Conservation (phyloP, 768 basidiomycete species). For the Tephrocybe rancida region DNA sequence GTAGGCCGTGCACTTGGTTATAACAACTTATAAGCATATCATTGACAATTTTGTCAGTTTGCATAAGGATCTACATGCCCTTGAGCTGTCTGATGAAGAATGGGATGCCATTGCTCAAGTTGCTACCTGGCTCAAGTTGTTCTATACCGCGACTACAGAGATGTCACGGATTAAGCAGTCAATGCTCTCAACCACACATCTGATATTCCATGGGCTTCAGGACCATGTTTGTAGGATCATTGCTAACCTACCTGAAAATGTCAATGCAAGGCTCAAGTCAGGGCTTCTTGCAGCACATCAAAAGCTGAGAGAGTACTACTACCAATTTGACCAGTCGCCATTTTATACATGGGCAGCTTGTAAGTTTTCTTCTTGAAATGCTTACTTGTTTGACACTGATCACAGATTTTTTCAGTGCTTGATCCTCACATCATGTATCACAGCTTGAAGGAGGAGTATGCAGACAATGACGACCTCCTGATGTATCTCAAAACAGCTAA, state of each 20-base stretch:
- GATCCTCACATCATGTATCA: slow-evolving; percentile 31
- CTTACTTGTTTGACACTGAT: neutral
- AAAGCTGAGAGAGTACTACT: slow-evolving; percentile 26
- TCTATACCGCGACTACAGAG: slow-evolving; percentile 26
- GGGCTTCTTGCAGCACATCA: slow-evolving; percentile 28
- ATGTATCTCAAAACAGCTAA: slow-evolving; percentile 15
- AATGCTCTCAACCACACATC: slow-evolving; percentile 33
- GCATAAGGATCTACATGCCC: slow-evolving; percentile 15
- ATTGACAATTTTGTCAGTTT: slow-evolving; percentile 22
- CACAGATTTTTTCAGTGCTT: slow-evolving; percentile 24
- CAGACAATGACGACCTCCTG: slow-evolving; percentile 13
- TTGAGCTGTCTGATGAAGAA: slow-evolving; percentile 16
- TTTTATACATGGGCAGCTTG: slow-evolving; percentile 32
- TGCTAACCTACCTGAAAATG: slow-evolving; percentile 19
- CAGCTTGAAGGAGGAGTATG: slow-evolving; percentile 22
- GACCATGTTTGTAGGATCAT: slow-evolving; percentile 23
- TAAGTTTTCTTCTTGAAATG: slow-evolving; percentile 12
- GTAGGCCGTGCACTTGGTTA: slow-evolving; percentile 18
- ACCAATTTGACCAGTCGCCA: slow-evolving; percentile 28
- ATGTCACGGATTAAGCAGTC: slow-evolving; percentile 35
- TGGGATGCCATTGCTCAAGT: slow-evolving; percentile 22
- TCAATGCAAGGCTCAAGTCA: slow-evolving; percentile 11
- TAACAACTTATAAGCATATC: neutral
- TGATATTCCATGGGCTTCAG: slow-evolving; percentile 35
- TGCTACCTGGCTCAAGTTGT: slow-evolving; percentile 20